Percentiles rank a stretch among this genome's conserved stretches.
phyloP scores from a whole-genome alignment of 805 yeast species.

The Kodamaea restingae region DNA sequence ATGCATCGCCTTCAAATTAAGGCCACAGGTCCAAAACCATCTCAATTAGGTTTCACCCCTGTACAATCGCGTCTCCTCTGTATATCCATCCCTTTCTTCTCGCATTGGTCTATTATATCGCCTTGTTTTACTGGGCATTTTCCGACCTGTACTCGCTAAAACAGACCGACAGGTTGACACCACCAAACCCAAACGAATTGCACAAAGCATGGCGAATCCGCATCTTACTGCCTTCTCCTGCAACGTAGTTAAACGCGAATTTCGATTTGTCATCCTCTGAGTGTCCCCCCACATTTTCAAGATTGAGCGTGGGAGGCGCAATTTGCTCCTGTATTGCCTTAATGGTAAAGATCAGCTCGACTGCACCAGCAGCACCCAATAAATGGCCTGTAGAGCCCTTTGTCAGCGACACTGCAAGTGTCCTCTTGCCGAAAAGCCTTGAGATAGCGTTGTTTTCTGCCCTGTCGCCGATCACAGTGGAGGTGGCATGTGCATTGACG shows the following conservation, averaged over 20 bases:
- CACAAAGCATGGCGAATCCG: slow-evolving; percentile 60
- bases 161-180: slow-evolving; percentile 78
- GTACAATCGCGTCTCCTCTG: too few species aligned
- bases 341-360: slow-evolving; percentile 80
- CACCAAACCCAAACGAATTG: slow-evolving; percentile 97
- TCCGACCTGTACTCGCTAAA: slow-evolving; percentile 22
- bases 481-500: slow-evolving; percentile 95
- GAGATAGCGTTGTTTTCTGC: slow-evolving; percentile 80
- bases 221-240: slow-evolving; percentile 39
- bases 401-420: slow-evolving; percentile 62
- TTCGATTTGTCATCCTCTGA: slow-evolving; percentile 37
- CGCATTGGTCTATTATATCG: too few species aligned
- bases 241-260: slow-evolving; percentile 54
- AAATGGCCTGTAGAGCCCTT: slow-evolving; percentile 94
- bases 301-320: slow-evolving; percentile 80
- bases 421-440: slow-evolving; percentile 36
- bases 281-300: slow-evolving; percentile 49
- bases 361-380: slow-evolving; percentile 94
- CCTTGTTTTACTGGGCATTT: too few species aligned
- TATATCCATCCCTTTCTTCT: too few species aligned
- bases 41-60: too few species aligned
- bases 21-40: too few species aligned
- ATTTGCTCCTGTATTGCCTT: slow-evolving; percentile 53
- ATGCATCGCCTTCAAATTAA: too few species aligned
- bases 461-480: slow-evolving; percentile 82